Conservation (phyloP, 2,329 filamentous ascomycete genomes). For the Neofusicoccum laricinum region DNA sequence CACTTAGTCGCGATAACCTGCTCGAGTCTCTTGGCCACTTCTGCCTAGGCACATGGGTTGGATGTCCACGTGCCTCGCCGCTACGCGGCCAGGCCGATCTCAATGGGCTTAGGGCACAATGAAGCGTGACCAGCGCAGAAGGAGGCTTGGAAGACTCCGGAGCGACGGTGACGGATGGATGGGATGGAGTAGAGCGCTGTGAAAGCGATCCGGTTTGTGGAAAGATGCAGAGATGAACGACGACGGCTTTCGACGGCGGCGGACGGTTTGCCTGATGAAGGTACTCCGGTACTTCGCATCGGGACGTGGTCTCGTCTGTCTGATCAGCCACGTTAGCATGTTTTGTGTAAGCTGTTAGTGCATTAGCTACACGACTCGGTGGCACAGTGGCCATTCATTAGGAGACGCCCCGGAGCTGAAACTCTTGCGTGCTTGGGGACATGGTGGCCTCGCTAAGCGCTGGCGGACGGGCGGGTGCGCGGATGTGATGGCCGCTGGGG, state of each 20-base stretch:
- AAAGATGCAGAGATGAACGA: neutral
- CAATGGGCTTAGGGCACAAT: neutral
- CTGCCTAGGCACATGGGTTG: neutral
- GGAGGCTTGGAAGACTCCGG: too few relatives aligned
- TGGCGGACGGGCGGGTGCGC: neutral
- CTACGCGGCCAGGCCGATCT: neutral
- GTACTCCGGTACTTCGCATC: slow-evolving; percentile 2
- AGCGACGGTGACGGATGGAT: too few relatives aligned
- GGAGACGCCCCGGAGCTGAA: too few relatives aligned
- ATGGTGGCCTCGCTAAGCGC: neutral
- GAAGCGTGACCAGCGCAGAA: too few relatives aligned
- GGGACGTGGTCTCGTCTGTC: neutral
- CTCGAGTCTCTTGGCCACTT: neutral
- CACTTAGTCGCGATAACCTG: neutral
- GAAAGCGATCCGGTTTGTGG: too few relatives aligned
- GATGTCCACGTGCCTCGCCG: neutral
- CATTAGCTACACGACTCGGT: neutral
- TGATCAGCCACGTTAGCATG: slow-evolving; percentile 7
- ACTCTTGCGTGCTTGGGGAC: neutral
- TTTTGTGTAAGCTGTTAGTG: neutral
- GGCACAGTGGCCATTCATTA: neutral
- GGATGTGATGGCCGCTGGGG: neutral
- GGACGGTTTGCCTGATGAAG: neutral
- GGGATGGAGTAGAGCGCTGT: too few relatives aligned
- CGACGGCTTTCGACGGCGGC: neutral